A percentile compares a stretch with the other conserved stretches of the same genome.
These are phyloP conservation scores for Globisporangium lucens DNA, from an alignment of 352 stramenopile genomes.

Conservation along the genomic window DNA sequence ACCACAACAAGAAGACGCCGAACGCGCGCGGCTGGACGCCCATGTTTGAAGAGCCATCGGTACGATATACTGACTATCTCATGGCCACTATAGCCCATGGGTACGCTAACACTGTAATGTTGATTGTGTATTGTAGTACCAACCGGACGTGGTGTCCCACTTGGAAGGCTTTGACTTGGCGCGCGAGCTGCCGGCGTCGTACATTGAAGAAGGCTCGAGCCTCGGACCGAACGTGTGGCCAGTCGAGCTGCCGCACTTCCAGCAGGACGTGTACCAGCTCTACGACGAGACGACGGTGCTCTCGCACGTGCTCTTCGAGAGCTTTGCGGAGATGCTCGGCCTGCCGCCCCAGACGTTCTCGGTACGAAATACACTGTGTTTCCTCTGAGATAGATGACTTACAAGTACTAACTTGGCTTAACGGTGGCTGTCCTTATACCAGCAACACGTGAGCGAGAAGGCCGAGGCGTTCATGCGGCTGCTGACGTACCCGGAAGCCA, in stretches of 20 bases:
- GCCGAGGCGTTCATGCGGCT: conserved; percentile 78
- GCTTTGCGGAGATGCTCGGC: conserved; percentile 79
- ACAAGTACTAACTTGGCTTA: not conserved
- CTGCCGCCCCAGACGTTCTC: conserved; percentile 59
- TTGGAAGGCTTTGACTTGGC: conserved; percentile 77
- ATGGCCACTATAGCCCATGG: not conserved
- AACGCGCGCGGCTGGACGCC: conserved; percentile 78
- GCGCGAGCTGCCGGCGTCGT: conserved; percentile 49
- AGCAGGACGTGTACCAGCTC: conserved; percentile 61
- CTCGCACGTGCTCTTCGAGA: conserved; percentile 62
- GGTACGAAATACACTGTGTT: conserved; percentile 20
- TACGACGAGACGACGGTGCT: conserved; percentile 74
- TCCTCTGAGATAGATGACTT: not conserved
- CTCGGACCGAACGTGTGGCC: conserved; percentile 80
- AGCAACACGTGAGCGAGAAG: conserved; percentile 70
- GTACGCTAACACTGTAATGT: not conserved
- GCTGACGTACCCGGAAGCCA: conserved; percentile 64
- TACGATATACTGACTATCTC: conserved; percentile 16
- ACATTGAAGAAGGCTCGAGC: conserved; percentile 57
- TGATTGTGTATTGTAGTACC: conserved; percentile 37
- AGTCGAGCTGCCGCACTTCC: conserved; percentile 52
- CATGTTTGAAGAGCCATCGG: conserved; percentile 82
- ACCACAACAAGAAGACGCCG: conserved; percentile 71
- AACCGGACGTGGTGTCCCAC: conserved; percentile 72
- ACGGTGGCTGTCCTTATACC: not conserved